Evolutionary conservation across 768 basidiomycete genomes (phyloP), one percentile per base, ranked within the genome.

Genomic region (Baorangia bicolor): DNA sequence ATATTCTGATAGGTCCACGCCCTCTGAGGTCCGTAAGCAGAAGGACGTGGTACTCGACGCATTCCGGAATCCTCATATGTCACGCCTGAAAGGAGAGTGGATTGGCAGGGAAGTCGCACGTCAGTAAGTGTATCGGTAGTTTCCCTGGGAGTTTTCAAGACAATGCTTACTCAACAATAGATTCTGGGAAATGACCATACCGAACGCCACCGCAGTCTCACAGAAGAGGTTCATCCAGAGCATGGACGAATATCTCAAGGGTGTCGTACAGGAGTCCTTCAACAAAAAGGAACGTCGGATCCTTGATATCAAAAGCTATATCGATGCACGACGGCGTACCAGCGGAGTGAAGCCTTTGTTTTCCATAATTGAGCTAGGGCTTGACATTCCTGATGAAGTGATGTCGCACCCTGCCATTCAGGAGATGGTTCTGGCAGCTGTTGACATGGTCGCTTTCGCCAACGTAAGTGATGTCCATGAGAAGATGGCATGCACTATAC

Each of bases 331-430:
- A n/a, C n/a, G n/a, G n/a, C 64, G 74, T 27, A 80, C 73, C 3
- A 69, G 74, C 35, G 79, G 75, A 0, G 69, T 69, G 2, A 71
- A 71, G 18, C 77, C 79, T 6, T 73, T 70, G 5, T 77, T 76
- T 50, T 73, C 70, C 11, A 61, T 76, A 5, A 33, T 59, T 34
- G 72, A 78, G 20, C 56, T 77, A 7, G 59, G 69, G 6, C 49
- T 80, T 40, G 66, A 78, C 48, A 61, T 66, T 2, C 56, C 77
- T 72, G 73, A 78, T 21, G 66, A 76, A 6, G 71, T 77, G 14
- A 68, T 80, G 51, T 49, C 66, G 0, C 75, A 82, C 45, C 75
- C 77, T 0, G 51, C 67, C 18, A 54, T 82, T 6, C 48, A 56
- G 16, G 57, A 66, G 16, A 64, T 82, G 27, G 51, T 65, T 0